Evolutionary conservation across 352 stramenopile genomes (phyloP).

Genomic region (Elongisporangium prolatum): DNA sequence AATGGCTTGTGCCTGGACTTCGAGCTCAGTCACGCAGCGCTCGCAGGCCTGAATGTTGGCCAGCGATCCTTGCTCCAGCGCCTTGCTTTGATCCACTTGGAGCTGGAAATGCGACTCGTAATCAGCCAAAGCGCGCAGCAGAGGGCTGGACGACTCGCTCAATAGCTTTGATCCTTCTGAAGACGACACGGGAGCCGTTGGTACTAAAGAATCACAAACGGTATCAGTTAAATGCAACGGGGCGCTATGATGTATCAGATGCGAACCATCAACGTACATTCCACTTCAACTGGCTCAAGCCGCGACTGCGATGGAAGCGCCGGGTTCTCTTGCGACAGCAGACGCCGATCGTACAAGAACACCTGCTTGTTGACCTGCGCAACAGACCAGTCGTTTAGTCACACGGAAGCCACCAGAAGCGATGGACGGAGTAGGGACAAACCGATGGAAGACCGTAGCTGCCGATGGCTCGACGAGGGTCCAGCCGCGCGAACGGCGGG

Average conservation of each 20-base stretch:
- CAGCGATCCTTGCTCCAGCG: slow-evolving; percentile 41
- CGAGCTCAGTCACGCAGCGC: slow-evolving; percentile 41
- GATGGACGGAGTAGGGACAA: neutral
- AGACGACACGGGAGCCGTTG: slow-evolving; percentile 40
- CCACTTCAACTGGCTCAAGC: slow-evolving; percentile 40
- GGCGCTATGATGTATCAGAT: too few relatives aligned
- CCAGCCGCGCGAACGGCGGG: slow-evolving; percentile 68
- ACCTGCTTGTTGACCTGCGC: slow-evolving; percentile 52
- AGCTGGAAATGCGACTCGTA: slow-evolving; percentile 82
- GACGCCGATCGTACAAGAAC: slow-evolving; percentile 79
- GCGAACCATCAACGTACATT: too few relatives aligned
- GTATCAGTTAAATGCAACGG: neutral
- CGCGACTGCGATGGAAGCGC: slow-evolving; percentile 18
- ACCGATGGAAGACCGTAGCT: slow-evolving; percentile 64
- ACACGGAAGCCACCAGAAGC: neutral
- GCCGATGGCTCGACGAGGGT: slow-evolving; percentile 61
- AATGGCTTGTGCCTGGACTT: slow-evolving; percentile 70
- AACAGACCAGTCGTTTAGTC: slow-evolving; percentile 1
- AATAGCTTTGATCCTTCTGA: slow-evolving; percentile 67
- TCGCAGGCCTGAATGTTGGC: slow-evolving; percentile 60
- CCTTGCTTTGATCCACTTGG: slow-evolving; percentile 63
- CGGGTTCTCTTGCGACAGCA: slow-evolving; percentile 64
- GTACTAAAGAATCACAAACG: slow-evolving; percentile 28
- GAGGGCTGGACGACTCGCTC: slow-evolving; percentile 72
- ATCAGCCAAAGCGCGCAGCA: slow-evolving; percentile 72